A percentile compares a stretch with the other conserved stretches of the same genome.
Evolutionary conservation across 2,329 filamentous ascomycete species (phyloP).

Genomic region (Phialophora macrospora): DNA sequence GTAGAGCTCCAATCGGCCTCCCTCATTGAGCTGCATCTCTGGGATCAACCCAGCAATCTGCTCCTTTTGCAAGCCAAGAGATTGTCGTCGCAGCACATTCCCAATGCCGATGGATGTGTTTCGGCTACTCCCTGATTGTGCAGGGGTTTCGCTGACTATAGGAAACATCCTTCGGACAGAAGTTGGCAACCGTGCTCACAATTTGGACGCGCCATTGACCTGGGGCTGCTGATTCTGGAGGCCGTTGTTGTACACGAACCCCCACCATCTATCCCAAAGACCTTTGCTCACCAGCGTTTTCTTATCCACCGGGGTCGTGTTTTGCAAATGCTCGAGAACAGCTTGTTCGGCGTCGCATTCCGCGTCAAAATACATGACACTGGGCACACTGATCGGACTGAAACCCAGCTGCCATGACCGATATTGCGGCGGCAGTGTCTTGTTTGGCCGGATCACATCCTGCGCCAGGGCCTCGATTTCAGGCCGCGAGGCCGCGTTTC

Average conservation of each 20-base stretch:
- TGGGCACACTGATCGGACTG: slow-evolving; percentile 26
- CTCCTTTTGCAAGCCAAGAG: not conserved
- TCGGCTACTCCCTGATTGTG: not conserved
- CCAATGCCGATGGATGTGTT: not conserved
- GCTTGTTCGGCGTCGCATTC: slow-evolving; percentile 37
- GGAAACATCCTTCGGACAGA: too few relatives aligned
- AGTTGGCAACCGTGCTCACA: not conserved
- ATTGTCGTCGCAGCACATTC: not conserved
- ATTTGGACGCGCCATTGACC: not conserved
- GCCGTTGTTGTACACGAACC: slow-evolving; percentile 30
- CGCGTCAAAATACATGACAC: slow-evolving; percentile 35
- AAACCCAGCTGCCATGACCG: slow-evolving; percentile 32
- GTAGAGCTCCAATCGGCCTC: not conserved
- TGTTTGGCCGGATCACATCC: slow-evolving; percentile 22
- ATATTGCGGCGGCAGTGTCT: slow-evolving; percentile 30
- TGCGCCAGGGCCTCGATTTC: slow-evolving; percentile 27
- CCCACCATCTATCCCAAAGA: slow-evolving; percentile 35
- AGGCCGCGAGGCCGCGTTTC: slow-evolving; percentile 23
- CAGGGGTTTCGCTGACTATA: not conserved
- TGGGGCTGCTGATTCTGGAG: slow-evolving; percentile 6
- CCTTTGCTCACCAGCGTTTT: slow-evolving; percentile 31
- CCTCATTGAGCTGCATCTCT: not conserved
- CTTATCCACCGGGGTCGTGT: slow-evolving; percentile 27
- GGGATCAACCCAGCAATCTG: not conserved
- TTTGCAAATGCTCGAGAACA: slow-evolving; percentile 34